A percentile compares a stretch with the other conserved stretches of the same genome.
Evolutionary conservation across 108 stramenopile species (phyloP).

Genomic region (Fragilaria radians): DNA sequence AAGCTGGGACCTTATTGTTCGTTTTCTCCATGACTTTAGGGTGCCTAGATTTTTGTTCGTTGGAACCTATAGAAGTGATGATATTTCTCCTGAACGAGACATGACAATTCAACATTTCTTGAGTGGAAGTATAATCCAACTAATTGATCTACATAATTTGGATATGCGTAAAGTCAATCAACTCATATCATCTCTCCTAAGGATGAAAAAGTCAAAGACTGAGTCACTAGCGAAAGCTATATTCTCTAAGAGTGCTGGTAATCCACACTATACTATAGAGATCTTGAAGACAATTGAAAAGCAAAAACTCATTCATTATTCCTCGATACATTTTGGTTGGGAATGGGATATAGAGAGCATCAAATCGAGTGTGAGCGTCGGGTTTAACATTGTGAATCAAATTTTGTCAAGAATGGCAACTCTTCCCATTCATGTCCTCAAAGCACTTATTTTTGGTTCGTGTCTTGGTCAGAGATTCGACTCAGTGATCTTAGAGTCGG

Average conservation of each 20-base stretch:
- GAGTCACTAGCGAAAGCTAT: background rate
- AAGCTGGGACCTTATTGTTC: background rate
- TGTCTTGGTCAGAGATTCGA: background rate
- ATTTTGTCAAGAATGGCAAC: background rate
- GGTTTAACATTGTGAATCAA: background rate
- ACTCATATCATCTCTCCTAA: background rate
- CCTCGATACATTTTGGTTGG: conserved; percentile 5
- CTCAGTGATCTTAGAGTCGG: background rate
- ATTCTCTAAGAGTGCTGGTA: background rate
- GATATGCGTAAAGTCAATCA: conserved; percentile 2
- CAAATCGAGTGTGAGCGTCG: background rate
- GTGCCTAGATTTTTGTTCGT: background rate
- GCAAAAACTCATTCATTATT: background rate
- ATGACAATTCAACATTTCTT: background rate
- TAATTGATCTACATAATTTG: conserved; percentile 1
- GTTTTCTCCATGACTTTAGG: background rate
- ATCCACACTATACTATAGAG: background rate
- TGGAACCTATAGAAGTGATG: background rate
- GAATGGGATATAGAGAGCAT: background rate
- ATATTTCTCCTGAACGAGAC: background rate
- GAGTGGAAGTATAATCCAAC: background rate
- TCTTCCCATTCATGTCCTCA: background rate
- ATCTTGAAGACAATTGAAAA: background rate
- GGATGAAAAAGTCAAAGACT: background rate
- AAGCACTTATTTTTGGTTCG: background rate